Base-by-base conservation (phyloP, 2,329 filamentous ascomycete species). In the Cladobotryum protrusum region DNA sequence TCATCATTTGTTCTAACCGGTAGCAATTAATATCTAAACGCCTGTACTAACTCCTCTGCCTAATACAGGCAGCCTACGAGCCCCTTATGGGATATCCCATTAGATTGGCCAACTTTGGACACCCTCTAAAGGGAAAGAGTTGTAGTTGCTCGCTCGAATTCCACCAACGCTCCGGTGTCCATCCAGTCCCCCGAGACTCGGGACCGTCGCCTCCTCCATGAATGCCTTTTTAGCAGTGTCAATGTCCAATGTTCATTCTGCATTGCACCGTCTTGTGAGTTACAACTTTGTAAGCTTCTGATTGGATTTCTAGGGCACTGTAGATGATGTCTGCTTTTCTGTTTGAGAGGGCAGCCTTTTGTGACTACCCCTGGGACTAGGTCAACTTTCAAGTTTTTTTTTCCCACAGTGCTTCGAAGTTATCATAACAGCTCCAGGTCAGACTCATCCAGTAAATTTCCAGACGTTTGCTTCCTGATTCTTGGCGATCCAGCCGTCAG, bases 61-160 rank as follows among this genome's bases (percentile, higher is more conserved):
- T n/a, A 39, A 17, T 39, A 9, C 14, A 39, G 15, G n/a, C 5
- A 37, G 11, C 35, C 15, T 17, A 45, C 47, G 45, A 70, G 14
- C 63, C 59, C 54, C 62, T 67, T 19, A 79, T 78, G 64, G 82
- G 83, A 1, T 66, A 62, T 11, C 70, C 61, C 47, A 90, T 76
- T 55, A 86, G 89, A 24, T 70, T 67, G 43, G 79, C 83, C 42
- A 91, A 73, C 67, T 85, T 85, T 68, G 73, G 0, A 82, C 84
- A 0, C 81, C 84, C 37, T 81, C 78, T 0, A 85, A 63, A 0
- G 86, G 68, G 39, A 96, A 84, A 2, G 88, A 86, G 70, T 96
- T 96, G 72, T 96, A 97, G 66, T 93, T 96, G 67, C 81, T 87
- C 17, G 85, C 86, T 13, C 92, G 81, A 54, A 96, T 91, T 24